These are phyloP conservation scores for Cydonia oblonga DNA, from an alignment of 331 rosid species.

Conservation along the genomic window DNA sequence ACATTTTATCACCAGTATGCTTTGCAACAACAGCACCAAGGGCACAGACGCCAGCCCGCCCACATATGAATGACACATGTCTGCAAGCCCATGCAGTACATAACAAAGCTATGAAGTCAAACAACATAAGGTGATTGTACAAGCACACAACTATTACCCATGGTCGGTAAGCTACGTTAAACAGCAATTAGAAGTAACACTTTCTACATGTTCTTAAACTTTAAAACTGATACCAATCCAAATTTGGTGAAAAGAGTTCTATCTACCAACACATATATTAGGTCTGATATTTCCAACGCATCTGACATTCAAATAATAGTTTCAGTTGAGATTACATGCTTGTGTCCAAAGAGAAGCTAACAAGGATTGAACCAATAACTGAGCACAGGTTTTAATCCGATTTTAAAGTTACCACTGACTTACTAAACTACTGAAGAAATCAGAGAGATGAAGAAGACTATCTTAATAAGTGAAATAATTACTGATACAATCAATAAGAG, in stretches of 20 bases:
- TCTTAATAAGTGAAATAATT: not conserved
- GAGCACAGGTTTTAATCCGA: not conserved
- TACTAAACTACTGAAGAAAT: not conserved
- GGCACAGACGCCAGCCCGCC: constrained; percentile 72
- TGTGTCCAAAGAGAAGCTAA: not conserved
- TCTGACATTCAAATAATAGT: not conserved
- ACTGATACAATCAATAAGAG: not conserved
- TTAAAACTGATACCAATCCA: not conserved
- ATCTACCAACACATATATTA: no score
- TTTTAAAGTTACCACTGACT: not conserved
- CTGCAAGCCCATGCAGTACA: constrained; percentile 29
- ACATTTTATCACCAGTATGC: constrained; percentile 45
- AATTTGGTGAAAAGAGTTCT: not conserved
- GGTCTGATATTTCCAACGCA: not conserved
- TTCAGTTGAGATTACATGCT: not conserved
- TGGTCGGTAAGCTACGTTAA: not conserved
- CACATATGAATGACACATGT: constrained; percentile 59
- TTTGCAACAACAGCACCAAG: constrained; percentile 75
- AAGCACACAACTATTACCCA: not conserved
- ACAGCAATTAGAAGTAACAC: not conserved
- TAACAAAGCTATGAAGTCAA: not conserved
- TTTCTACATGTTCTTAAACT: not conserved
- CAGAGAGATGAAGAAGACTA: not conserved
- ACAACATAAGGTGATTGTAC: not conserved
- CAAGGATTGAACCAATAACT: not conserved